Evolutionary conservation across 495 filamentous ascomycete species (phyloP), one percentile per base, ranked within the genome.

Genomic region (Umbilicaria muhlenbergii): DNA sequence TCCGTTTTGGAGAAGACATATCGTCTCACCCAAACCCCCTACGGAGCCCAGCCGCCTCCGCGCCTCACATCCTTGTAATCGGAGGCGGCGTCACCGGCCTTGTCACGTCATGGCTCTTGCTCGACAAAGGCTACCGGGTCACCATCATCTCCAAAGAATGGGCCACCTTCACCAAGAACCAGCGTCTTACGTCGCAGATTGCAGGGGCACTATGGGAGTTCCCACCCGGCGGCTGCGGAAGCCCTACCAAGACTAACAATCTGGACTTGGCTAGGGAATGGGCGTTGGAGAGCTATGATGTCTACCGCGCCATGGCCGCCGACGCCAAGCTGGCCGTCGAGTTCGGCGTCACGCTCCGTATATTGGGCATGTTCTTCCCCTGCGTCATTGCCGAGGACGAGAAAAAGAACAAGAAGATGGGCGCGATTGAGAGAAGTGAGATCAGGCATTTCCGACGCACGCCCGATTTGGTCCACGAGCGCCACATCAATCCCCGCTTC

Each of bases 151-250:
- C 65, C 17, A 62, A 56, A 34, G 55, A 64, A 34, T 71, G 64
- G 64, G 61, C 52, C 13, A 60, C 39, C 35, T 45, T 45, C 21
- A 40, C 10, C 15, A 38, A 50, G 24, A 21, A 43, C 51, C 14
- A 45, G 57, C 59, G 62, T 6, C 53, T 71, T 15, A 69, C 67
- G 5, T 69, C 67, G 2, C 68, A 72, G 44, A 60, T 67, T 31
- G 61, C 64, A 5, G 67, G 63, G 3, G 65, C 67, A 2, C 56
- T 70, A 3, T 70, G 67, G 68, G 64, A 70, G 44, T 62, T 55
- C 38, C 66, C 66, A 1, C 64, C 68, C 0, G 61, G 59, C 1
- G 58, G 59, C 1, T 70, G 67, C 46, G 68, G 68, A 12, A 56
- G 58, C n/a, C 63, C 5, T 7, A 10, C 1, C 2, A 2, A 1